A percentile compares a stretch with the other conserved stretches of the same genome.
Conservation (phyloP, 305 asterid genomes). For the Fraxinus velutina region DNA sequence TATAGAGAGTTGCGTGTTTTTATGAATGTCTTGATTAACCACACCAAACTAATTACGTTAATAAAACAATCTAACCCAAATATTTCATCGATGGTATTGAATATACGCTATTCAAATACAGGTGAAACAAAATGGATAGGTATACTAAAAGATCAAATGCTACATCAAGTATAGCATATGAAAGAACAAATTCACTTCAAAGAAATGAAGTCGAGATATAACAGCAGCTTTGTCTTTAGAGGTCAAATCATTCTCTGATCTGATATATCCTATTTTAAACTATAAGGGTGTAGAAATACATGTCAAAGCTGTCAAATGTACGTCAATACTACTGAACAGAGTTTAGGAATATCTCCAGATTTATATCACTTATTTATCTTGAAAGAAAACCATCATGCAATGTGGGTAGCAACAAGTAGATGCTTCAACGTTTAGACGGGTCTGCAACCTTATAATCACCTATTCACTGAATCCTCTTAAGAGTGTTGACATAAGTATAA, state of each 20-base stretch:
- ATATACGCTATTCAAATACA: not conserved
- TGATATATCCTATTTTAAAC: not conserved
- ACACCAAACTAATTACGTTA: not conserved
- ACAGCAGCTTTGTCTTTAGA: not conserved
- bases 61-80: not conserved
- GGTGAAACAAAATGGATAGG: not conserved
- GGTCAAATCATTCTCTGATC: not conserved
- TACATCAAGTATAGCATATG: not conserved
- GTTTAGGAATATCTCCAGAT: not conserved
- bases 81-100: not conserved
- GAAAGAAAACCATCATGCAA: not conserved
- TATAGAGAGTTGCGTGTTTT: not conserved
- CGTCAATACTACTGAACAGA: not conserved
- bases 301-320: not conserved
- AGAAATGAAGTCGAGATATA: not conserved
- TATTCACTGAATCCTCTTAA: conserved; percentile 46
- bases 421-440: not conserved
- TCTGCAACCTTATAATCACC: not conserved
- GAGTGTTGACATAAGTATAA: conserved; percentile 69
- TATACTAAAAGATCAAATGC: not conserved
- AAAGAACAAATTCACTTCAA: not conserved
- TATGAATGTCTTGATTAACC: not conserved
- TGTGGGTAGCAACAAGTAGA: not conserved
- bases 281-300: not conserved
- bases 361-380: not conserved